Conservation (phyloP, 1,284 basidiomycete genomes). For the Leccinum ambiguum region DNA sequence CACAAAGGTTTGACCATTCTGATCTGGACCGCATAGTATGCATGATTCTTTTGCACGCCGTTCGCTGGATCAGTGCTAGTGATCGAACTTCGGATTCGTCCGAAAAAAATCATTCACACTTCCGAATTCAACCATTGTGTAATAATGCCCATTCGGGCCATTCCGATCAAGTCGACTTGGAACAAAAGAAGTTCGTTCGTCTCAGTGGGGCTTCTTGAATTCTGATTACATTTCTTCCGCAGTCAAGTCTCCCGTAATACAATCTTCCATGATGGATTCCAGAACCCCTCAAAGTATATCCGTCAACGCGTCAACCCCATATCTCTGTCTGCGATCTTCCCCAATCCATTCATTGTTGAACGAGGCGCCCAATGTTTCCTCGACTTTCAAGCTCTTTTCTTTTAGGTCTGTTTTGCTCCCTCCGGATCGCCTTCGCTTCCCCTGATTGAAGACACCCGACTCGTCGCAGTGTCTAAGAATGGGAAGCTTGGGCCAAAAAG, state of each 20-base stretch:
- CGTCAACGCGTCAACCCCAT: background rate
- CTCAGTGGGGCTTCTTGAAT: background rate
- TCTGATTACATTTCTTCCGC: conserved; percentile 9
- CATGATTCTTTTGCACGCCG: background rate
- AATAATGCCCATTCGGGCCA: too few relatives aligned
- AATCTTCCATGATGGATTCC: conserved; percentile 11
- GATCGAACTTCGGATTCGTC: background rate
- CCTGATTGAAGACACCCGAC: conserved; percentile 29
- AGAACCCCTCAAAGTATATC: conserved; percentile 8
- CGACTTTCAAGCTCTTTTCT: conserved; percentile 13
- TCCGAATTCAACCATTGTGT: background rate
- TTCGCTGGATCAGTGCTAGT: background rate
- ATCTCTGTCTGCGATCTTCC: conserved; percentile 1
- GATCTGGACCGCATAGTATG: background rate
- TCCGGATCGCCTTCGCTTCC: conserved; percentile 26
- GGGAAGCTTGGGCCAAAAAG: conserved; percentile 35
- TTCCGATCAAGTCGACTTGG: background rate
- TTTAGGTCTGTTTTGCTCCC: conserved; percentile 25
- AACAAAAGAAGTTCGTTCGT: conserved; percentile 1
- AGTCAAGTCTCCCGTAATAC: conserved; percentile 1
- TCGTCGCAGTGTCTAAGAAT: conserved; percentile 40
- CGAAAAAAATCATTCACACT: background rate
- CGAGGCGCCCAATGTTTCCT: conserved; percentile 14
- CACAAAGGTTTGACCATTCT: background rate
- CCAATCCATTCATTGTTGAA: background rate